Percentiles rank a stretch among this genome's conserved stretches.
Conservation (phyloP, 441 rosid species). For the Pelargonium australe region DNA sequence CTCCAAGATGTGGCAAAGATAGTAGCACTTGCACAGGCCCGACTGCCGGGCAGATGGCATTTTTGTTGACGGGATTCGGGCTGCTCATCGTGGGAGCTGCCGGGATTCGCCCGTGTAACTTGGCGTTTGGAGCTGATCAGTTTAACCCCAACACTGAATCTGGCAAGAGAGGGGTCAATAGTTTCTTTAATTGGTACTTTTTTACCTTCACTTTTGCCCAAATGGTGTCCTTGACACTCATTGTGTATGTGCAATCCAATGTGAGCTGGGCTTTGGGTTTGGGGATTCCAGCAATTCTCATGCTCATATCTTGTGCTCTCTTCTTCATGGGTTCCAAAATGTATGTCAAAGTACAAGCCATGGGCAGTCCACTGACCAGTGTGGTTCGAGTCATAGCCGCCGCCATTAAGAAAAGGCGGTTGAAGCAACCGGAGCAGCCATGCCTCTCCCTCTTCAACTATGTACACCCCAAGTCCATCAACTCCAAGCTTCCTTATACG, state of each 20-base stretch:
- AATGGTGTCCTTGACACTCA: constrained; percentile 53
- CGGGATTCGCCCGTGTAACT: constrained; percentile 65
- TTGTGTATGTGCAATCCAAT: constrained; percentile 64
- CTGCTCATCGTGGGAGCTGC: constrained; percentile 62
- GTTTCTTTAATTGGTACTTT: constrained; percentile 82
- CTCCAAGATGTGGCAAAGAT: constrained; percentile 39
- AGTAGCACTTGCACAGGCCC: constrained; percentile 36
- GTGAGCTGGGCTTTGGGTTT: constrained; percentile 71
- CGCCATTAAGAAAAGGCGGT: constrained; percentile 52
- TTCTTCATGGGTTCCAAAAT: constrained; percentile 51
- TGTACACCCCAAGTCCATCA: constrained; percentile 45
- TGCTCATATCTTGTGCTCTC: constrained; percentile 47
- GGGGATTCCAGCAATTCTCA: constrained; percentile 50
- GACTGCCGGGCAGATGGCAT: constrained; percentile 51
- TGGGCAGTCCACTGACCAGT: constrained; percentile 63
- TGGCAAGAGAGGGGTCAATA: constrained; percentile 58
- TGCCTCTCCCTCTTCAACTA: constrained; percentile 43
- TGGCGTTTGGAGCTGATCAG: constrained; percentile 80
- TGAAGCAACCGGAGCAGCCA: constrained; percentile 42
- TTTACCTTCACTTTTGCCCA: constrained; percentile 68
- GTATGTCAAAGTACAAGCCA: constrained; percentile 60
- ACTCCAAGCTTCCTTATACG: constrained; percentile 53
- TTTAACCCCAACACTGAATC: constrained; percentile 57
- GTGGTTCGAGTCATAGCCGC: constrained; percentile 51
- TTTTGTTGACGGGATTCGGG: constrained; percentile 45